Base-by-base conservation (phyloP, 208 protist species). In the Crithidia mellificae region DNA sequence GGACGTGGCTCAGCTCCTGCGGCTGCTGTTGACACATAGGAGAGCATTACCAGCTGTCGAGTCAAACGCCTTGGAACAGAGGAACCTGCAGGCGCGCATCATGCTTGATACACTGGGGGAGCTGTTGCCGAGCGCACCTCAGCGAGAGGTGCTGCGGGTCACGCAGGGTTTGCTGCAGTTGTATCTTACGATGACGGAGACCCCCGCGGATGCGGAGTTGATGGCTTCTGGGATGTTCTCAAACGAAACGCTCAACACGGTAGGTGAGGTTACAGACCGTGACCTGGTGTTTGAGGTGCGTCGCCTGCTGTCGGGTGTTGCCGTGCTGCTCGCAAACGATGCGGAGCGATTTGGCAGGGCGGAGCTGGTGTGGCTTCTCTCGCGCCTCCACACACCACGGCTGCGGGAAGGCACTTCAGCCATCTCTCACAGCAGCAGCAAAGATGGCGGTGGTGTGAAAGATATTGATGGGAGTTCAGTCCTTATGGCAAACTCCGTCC, bases 41-140 rank as follows among this genome's bases (percentile, higher is more conserved):
- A 19, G 36, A 19, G 20, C 17, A 15, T 5, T 17, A 24, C 17
- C 19, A 27, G 32, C 53, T 15, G 41, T 15, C 3, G 41, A 46
- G 4, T 4, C 41, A 41, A 6, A 12, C 41, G 41, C 41, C 8
- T 6, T 46, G 3, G 30, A 56, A 6, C 38, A 17, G 29, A 22
- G 19, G 4, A 6, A 2, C 6, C 12, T 62, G 30, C 38, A 61
- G 2, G 55, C 49, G 15, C 55, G 70, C 12, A 30, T 76, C 0
- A 22, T 76, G 19, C 38, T 70, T 17, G 53, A 64, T 7, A 65
- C 67, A 7, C 36, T 79, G 7, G 44, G 38, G 7, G 77, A 83
- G 29, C 27, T 83, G 47, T 63, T 83, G 46, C 77, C 77, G 29
- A 76, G 63, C 12, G 68, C 68, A 2, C 57, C 65, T 12, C 38